phyloP scores from a whole-genome alignment of 1,139 yeast genomes.

The Lodderomyces orthopsilosis region DNA sequence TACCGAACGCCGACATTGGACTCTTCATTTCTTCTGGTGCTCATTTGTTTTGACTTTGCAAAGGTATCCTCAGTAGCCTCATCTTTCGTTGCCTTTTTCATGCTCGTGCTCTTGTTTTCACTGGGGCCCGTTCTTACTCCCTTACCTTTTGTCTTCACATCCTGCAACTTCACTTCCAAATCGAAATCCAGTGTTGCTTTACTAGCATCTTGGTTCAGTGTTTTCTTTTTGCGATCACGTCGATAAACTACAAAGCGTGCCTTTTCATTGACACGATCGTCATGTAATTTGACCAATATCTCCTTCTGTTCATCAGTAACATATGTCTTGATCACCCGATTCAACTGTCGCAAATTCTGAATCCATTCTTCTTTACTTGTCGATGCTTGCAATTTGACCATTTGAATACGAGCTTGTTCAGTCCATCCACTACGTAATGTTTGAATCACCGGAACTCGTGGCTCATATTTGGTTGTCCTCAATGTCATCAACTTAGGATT shows the following conservation, averaged over 20 bases:
- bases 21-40: too few species aligned
- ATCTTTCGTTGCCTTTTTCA: neutral
- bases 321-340: neutral
- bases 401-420: slow-evolving; percentile 19
- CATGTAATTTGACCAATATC: neutral
- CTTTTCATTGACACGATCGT: neutral
- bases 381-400: slow-evolving; percentile 31
- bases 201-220: neutral
- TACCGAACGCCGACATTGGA: too few species aligned
- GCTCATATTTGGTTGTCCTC: slow-evolving; percentile 17
- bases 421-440: slow-evolving; percentile 21
- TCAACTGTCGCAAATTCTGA: slow-evolving; percentile 6
- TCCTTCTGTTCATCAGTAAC: slow-evolving; percentile 1
- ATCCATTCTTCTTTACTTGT: slow-evolving; percentile 10
- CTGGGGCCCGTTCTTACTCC: neutral
- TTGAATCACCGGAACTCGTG: slow-evolving; percentile 25
- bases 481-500: slow-evolving; percentile 12
- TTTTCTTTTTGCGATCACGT: neutral
- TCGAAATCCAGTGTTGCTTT: slow-evolving; percentile 1
- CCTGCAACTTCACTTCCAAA: neutral
- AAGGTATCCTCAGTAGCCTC: too few species aligned
- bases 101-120: neutral
- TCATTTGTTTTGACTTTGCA: too few species aligned
- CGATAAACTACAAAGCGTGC: neutral
- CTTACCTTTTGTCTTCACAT: neutral